Evolutionary conservation across 1,284 basidiomycete species (phyloP), one percentile per base, ranked within the genome.

Genomic region (Anthracocystis panici-leucophaei): DNA sequence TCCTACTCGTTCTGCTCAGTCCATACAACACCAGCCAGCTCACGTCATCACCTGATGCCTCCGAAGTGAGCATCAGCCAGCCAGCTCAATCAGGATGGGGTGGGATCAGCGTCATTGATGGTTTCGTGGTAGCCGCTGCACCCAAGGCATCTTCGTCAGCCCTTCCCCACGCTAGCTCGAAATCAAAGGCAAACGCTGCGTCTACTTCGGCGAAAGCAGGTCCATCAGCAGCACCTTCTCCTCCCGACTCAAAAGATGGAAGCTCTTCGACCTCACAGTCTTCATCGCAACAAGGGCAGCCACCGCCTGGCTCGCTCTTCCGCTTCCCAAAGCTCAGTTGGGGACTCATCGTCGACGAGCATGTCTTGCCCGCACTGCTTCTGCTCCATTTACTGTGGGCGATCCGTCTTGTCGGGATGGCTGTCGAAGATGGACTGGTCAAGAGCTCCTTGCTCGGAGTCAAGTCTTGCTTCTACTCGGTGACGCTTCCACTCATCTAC

Each of bases 1-100:
- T 78, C 20, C 64, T 79, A 1, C 35, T 79, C 35, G 51, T 79
- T 3, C 73, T 79, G 5, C 58, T 79, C 33, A 66, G 68, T 20
- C 65, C 72, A 11, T 46, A 78, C 51, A 64, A 72, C 25, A 59
- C 54, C 8, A 60, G 48, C 23, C 72, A 75, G 42, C 72, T 75
- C 46, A 56, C 68, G 20, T 50, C 63, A 3, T 38, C 60, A 2
- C 10, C 45, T 7, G 49, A 53, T 5, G 21, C 51, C 20, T 33
- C 46, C 18, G 31, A 12, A 6, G 48, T 65, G 14, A 69, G 66
- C 59, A 21, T 54, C 46, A 75, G 66, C 48, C 62, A 69, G 27
- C 66, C 72, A 18, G 55, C 66, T 12, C 58, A 61, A 31, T 33
- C 41, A 21, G 67, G 44, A 20, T 75, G 73, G 73, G 41, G 27